These are phyloP conservation scores for Lablab purpureus DNA, from an alignment of 306 rosid species.

Conservation along the genomic window DNA sequence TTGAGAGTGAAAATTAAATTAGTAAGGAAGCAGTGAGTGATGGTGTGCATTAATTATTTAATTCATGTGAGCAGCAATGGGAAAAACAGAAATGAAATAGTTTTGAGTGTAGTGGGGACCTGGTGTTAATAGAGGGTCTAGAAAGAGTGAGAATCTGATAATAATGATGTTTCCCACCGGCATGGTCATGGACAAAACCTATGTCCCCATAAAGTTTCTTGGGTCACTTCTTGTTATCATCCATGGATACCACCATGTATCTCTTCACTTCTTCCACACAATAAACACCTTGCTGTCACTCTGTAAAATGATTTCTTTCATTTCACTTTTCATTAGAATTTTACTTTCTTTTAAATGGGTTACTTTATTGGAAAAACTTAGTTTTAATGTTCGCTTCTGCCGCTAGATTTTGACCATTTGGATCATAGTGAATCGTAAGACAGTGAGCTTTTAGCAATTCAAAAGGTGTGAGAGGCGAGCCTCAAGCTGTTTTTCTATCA, in stretches of 20 bases:
- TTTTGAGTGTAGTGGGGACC: slow-evolving; percentile 31
- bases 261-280: slow-evolving; percentile 24
- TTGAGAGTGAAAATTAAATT: not conserved
- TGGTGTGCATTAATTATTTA: not conserved
- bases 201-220: slow-evolving; percentile 45
- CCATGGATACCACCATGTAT: slow-evolving; percentile 43
- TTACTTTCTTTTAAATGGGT: too few species aligned
- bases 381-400: too few species aligned
- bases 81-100: not conserved
- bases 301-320: slow-evolving; percentile 7
- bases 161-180: slow-evolving; percentile 58
- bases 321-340: too few species aligned
- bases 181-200: slow-evolving; percentile 47
- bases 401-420: too few species aligned
- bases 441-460: too few species aligned
- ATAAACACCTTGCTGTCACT: not conserved
- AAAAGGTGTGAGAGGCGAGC: too few species aligned
- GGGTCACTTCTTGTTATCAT: slow-evolving; percentile 40
- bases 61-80: not conserved
- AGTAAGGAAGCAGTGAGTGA: not conserved
- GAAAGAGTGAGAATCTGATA: slow-evolving; percentile 45
- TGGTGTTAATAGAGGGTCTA: slow-evolving; percentile 15
- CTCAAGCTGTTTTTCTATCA: too few species aligned
- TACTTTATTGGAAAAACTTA: too few species aligned
- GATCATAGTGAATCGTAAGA: too few species aligned